Percentiles rank a stretch among this genome's conserved stretches.
phyloP scores from a whole-genome alignment of 495 filamentous ascomycete species.

The Neurospora sp. region DNA sequence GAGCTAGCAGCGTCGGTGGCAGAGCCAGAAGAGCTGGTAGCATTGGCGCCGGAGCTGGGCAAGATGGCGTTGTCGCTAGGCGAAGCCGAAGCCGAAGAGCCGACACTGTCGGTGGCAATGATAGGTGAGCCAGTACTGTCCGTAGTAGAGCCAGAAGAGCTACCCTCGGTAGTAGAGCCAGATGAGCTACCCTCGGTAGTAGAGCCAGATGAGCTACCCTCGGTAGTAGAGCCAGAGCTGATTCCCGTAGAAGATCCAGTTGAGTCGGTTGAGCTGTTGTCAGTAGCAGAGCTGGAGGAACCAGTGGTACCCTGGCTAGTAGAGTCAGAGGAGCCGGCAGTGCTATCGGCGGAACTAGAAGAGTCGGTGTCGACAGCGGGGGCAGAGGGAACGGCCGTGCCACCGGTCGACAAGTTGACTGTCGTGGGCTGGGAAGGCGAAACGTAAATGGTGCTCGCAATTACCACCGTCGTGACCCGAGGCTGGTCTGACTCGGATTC shows the following conservation, averaged over 20 bases:
- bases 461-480: constrained; percentile 16
- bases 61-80: not conserved
- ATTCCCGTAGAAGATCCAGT: not conserved
- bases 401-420: not conserved
- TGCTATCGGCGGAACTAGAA: not conserved
- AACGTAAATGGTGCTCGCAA: constrained; percentile 18
- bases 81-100: not conserved
- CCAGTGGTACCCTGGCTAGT: not conserved
- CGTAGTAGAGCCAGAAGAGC: not conserved
- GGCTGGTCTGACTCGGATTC: not conserved
- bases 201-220: not conserved
- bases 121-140: not conserved
- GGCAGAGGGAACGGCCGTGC: not conserved
- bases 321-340: not conserved
- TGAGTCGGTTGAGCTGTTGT: not conserved
- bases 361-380: not conserved
- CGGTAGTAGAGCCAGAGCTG: not conserved
- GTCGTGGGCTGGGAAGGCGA: constrained; percentile 4
- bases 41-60: not conserved
- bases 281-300: not conserved
- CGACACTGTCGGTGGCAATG: not conserved
- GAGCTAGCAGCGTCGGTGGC: not conserved
- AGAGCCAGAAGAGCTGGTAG: not conserved
- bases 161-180: not conserved
- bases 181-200: not conserved